These are phyloP conservation scores for Sporormia fimetaria DNA, from an alignment of 495 filamentous ascomycete genomes.

Conservation along the genomic window DNA sequence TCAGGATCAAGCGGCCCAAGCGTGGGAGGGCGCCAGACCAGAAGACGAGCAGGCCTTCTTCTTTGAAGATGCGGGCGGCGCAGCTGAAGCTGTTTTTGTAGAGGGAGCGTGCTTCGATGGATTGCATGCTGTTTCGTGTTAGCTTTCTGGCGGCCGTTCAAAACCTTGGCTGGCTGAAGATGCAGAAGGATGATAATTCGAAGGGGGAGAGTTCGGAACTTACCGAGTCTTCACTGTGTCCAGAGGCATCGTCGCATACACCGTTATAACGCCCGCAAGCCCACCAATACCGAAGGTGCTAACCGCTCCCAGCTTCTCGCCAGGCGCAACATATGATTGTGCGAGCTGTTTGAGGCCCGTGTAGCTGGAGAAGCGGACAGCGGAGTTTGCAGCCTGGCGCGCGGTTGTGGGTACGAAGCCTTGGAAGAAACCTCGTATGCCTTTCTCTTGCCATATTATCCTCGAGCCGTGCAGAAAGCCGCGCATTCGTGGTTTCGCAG, in stretches of 20 bases:
- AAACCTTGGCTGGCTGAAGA: background rate
- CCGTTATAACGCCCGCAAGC: constrained; percentile 81
- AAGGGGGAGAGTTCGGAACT: too few species aligned
- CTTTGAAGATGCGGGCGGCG: constrained; percentile 68
- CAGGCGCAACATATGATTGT: constrained; percentile 81
- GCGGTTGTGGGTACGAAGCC: constrained; percentile 93
- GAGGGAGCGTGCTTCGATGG: constrained; percentile 67
- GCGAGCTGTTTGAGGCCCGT: constrained; percentile 83
- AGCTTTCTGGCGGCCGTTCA: constrained; percentile 1
- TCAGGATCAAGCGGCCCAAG: constrained; percentile 67
- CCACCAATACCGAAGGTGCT: constrained; percentile 88
- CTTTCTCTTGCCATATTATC: constrained; percentile 77
- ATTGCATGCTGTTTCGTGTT: constrained; percentile 66
- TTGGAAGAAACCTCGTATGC: constrained; percentile 87
- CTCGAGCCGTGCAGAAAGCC: constrained; percentile 86
- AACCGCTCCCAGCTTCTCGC: constrained; percentile 83
- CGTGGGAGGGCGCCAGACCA: constrained; percentile 90
- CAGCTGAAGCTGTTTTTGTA: constrained; percentile 89
- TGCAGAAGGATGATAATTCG: too few species aligned
- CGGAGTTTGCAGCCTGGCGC: constrained; percentile 87
- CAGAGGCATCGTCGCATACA: constrained; percentile 79
- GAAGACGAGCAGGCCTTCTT: constrained; percentile 81
- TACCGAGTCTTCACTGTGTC: constrained; percentile 90
- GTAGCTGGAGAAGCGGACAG: constrained; percentile 79
- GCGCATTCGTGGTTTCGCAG: constrained; percentile 70